A percentile compares a stretch with the other conserved stretches of the same genome.
Conservation (phyloP, 495 filamentous ascomycete genomes). For the Penicillium robsamsonii region DNA sequence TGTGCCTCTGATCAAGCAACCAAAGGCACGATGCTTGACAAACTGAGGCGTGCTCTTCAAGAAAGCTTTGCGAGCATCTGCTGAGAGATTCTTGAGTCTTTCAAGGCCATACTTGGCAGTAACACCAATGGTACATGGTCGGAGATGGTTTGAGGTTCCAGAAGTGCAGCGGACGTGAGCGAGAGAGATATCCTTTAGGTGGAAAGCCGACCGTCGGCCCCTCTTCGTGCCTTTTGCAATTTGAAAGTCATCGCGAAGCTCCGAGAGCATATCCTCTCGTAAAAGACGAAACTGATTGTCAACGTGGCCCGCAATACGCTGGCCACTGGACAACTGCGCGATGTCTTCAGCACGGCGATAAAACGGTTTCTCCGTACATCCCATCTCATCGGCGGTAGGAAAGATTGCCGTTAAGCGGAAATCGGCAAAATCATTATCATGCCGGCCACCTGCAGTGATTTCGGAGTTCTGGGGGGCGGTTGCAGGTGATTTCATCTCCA, state of each 20-base stretch:
- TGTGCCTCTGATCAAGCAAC: constrained; percentile 51
- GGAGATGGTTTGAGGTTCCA: constrained; percentile 21
- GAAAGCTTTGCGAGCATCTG: constrained; percentile 41
- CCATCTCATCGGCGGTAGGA: constrained; percentile 69
- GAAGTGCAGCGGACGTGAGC: constrained; percentile 26
- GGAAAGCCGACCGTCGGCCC: constrained; percentile 29
- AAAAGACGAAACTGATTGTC: constrained; percentile 81
- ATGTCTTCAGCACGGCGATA: constrained; percentile 50
- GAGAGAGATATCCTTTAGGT: constrained; percentile 31
- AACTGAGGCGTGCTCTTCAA: constrained; percentile 48
- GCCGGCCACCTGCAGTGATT: constrained; percentile 61
- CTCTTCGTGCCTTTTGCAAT: constrained; percentile 43
- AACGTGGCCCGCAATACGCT: constrained; percentile 52
- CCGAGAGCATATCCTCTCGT: constrained; percentile 70
- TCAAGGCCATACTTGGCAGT: constrained; percentile 45
- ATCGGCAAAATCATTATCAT: constrained; percentile 72
- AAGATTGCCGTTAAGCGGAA: constrained; percentile 62
- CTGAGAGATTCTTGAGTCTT: constrained; percentile 30
- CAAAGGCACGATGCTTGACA: constrained; percentile 60
- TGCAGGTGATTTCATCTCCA: constrained; percentile 26
- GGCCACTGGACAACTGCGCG: constrained; percentile 15
- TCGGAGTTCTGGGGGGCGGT: constrained; percentile 5
- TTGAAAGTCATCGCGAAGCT: constrained; percentile 60
- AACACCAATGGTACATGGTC: constrained; percentile 47
- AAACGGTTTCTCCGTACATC: constrained; percentile 56